A percentile compares a stretch with the other conserved stretches of the same genome.
Evolutionary conservation across 2,329 filamentous ascomycete species (phyloP).

Genomic region (Trichoderma lentiforme): DNA sequence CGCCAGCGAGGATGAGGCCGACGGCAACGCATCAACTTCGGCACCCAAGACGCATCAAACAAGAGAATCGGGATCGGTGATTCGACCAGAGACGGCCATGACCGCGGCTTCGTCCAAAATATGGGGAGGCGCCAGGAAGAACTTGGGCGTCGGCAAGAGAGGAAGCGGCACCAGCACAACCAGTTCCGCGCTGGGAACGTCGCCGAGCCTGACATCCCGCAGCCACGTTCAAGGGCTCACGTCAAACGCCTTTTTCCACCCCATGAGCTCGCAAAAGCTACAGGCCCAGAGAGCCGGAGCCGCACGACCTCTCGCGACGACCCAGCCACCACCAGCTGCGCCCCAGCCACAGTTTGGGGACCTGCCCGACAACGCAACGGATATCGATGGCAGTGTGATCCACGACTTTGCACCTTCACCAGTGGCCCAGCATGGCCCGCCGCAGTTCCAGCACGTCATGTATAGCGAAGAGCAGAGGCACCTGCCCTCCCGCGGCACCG

Average conservation of each 20-base stretch:
- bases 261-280: constrained; percentile 93
- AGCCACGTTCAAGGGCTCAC: constrained; percentile 89
- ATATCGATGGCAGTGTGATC: constrained; percentile 42
- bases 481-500: constrained; percentile 74
- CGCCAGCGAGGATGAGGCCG: constrained; percentile 53
- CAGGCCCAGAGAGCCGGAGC: constrained; percentile 77
- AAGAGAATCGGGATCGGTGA: constrained; percentile 41
- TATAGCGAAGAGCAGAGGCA: constrained; percentile 48
- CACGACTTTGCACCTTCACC: constrained; percentile 46
- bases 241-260: constrained; percentile 88
- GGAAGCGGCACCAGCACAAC: constrained; percentile 42
- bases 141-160: constrained; percentile 41
- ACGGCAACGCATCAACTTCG: constrained; percentile 29
- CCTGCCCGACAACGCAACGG: constrained; percentile 41
- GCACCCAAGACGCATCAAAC: constrained; percentile 15
- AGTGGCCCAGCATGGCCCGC: constrained; percentile 48
- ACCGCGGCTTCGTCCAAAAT: constrained; percentile 42
- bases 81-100: constrained; percentile 53
- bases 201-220: constrained; percentile 64
- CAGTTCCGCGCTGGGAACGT: constrained; percentile 50
- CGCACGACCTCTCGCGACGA: constrained; percentile 42
- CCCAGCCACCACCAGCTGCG: constrained; percentile 34
- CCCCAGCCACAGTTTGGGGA: constrained; percentile 27
- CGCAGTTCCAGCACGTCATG: constrained; percentile 29
- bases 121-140: constrained; percentile 58